Evolutionary conservation across 2,329 filamentous ascomycete species (phyloP), one percentile per base, ranked within the genome.

Genomic region (Diaporthe ilicicola): DNA sequence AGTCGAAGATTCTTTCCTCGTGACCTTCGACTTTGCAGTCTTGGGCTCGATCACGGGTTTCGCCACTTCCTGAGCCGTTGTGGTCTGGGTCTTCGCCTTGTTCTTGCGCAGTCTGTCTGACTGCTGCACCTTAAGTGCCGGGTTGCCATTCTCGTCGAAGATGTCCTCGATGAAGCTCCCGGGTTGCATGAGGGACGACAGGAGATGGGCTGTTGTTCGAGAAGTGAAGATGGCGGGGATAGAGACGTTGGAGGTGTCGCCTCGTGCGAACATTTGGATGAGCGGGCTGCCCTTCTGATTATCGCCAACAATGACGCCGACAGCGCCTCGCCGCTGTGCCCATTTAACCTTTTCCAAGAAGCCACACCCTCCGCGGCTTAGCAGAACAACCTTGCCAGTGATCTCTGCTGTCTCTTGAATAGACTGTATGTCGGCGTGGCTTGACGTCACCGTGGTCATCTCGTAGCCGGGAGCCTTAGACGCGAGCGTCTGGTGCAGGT

Each of bases 321-420:
- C 88, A 24, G 93, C 96, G 29, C 96, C 96, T 77, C 96, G 90
- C 73, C 94, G 89, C 80, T 99, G 96, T 15, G 93, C 94, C 96
- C 96, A 99, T 84, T 97, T 95, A 74, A 96, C 94, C 82, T 99
- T 99, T 79, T 98, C 95, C 72, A 98, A 82, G 80, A 99, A 99
- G 6, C 96, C 96, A 81, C 96, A 99, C 9, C 95, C 96, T 70
- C 96, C 96, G 69, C 96, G 91, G 80, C 94, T 97, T 70, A 99
- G 86, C 66, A 99, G 85, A 2, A 97, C 96, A 59, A 99, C 90
- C 82, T 97, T 98, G 75, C 96, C 96, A 39, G 91, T 88, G 74
- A 99, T 98, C 79, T 98, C 95, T 27, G 95, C 94, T 67, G 91
- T 91, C 82, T 98, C 94, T 81, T 98, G 94, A 72, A 97, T 85